Base-by-base conservation (phyloP, 164 flowering plant species). In the Stephania yunnanensis region DNA sequence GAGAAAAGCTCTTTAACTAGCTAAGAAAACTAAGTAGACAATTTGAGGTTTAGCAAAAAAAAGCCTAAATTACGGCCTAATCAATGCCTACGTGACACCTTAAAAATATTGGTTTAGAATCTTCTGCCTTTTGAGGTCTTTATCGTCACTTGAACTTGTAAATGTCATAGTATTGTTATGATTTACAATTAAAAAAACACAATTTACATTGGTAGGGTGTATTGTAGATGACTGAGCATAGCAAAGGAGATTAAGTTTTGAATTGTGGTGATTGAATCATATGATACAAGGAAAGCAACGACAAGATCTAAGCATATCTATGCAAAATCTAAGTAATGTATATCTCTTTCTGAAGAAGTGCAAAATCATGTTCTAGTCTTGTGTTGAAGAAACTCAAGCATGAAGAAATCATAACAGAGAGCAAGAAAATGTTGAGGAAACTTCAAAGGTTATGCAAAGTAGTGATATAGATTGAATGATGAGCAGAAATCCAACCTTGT, bases 401-500 rank as follows among this genome's bases (percentile, higher is more conserved):
- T 50, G 11, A 58, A n/a, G 20, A 58, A 58, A 58, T 3, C 20
- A 58, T 15, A 15, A 58, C 3, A 15, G 5, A 58, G 13, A 58
- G 7, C 20, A 58, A 58, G 64, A 15, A 15, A 58, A 15, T 58
- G 5, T 4, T 15, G 64, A 7, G 5, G 20, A 58, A n/a, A 15
- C n/a, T 58, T n/a, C 20, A 58, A 50, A 36, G 42, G 42, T 36
- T 50, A 50, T 50, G 15, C 10, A 13, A 9, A 9, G 15, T 13
- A 50, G 55, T 13, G 2, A 50, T 50, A 9, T 13, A 7, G 15
- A 50, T 50, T 50, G 55, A 50, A 50, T 12, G 30, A 66, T 20
- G 70, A 13, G 42, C 4, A 36, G 2, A 80, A 69, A 17, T 19
- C 85, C 79, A 80, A 95, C 99, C 99, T 95, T 95, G 87, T 91